Base-by-base conservation (phyloP, 768 basidiomycete genomes). In the Suillus sp. region DNA sequence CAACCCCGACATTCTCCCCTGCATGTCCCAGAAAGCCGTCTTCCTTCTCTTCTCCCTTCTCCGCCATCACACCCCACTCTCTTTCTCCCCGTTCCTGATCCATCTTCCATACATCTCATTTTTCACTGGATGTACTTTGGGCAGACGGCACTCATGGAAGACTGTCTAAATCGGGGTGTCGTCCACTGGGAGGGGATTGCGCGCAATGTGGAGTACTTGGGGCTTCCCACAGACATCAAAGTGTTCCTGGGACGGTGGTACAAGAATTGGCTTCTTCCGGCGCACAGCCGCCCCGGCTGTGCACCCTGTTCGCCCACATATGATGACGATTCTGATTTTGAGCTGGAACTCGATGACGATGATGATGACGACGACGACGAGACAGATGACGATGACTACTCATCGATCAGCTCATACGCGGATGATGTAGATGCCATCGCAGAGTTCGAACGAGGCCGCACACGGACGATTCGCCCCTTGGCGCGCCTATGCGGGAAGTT, bases 141-240 rank as follows among this genome's bases (percentile, higher is more conserved):
- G 35, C 80, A 84, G 65, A 85, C 85, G 14, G 75, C 78, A 48
- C 80, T 80, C 60, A 88, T 96, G 69, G 85, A 90, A 69, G 80
- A 85, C 27, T 87, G 84, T 47, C 84, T 96, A 14, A 83, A 85
- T 64, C 77, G 80, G 22, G 87, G 89, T 22, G 74, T 80, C 59
- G 81, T 93, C 51, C 84, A 85, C 54, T 96, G 93, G 94, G 91
- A 95, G 68, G 92, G 92, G 34, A 80, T 96, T 64, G 92, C 92
- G 22, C 86, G 90, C 64, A 96, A 95, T 73, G 93, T 90, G 71
- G 93, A 96, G 72, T 96, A 93, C 71, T 87, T 96, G 56, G 89
- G 87, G 22, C 82, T 96, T 65, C 81, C 86, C 59, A 78, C 86
- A 20, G 88, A 91, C 50, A 86, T 95, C 74, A 94, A 92, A 72